Base-by-base conservation (phyloP, 2,329 filamentous ascomycete species). In the Microdochium trichocladiopsis region DNA sequence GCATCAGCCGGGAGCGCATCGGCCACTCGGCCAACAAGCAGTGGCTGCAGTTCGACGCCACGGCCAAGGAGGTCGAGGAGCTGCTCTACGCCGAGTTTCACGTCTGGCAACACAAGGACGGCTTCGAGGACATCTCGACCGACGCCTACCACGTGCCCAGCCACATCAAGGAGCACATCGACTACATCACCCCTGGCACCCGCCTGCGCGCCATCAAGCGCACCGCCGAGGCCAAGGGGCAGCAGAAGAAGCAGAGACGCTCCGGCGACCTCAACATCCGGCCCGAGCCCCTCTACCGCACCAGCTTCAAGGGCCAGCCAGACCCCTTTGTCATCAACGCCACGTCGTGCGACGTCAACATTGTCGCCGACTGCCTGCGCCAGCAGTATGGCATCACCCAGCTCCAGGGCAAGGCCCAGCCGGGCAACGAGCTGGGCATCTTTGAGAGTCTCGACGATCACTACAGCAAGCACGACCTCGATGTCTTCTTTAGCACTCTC, bases 111-210 rank as follows among this genome's bases (percentile, higher is more conserved):
- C 68, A 76, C 54, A 25, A 54, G 11, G 53, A 62, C 1, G 70
- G 71, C 1, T 63, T 63, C 31, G 61, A 63, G 50, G 66, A 68
- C 41, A 60, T 72, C 33, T 70, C 68, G 12, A 22, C 31, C 31
- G 2, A 24, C 24, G 63, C 60, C 53, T 79, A 80, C 60, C 75
- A 78, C 53, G 63, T 82, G 4, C 78, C 78, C 1, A 66, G 67
- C 25, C 61, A 72, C 41, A 57, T 82, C 14, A 69, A 69, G 45
- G 56, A 68, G 11, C 75, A 81, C 53, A 68, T 82, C 50, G 78
- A 82, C 63, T 82, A 80, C 61, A 73, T 83, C 36, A 81, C 74
- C 1, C 79, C 79, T 0, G 78, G 77, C 16, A 72, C 79, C 56
- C 78, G 76, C 55, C 68, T 82, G n/a, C 41, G 41, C 4, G 41